phyloP scores from a whole-genome alignment of 495 filamentous ascomycete genomes.

The Trypethelium eluteriae region DNA sequence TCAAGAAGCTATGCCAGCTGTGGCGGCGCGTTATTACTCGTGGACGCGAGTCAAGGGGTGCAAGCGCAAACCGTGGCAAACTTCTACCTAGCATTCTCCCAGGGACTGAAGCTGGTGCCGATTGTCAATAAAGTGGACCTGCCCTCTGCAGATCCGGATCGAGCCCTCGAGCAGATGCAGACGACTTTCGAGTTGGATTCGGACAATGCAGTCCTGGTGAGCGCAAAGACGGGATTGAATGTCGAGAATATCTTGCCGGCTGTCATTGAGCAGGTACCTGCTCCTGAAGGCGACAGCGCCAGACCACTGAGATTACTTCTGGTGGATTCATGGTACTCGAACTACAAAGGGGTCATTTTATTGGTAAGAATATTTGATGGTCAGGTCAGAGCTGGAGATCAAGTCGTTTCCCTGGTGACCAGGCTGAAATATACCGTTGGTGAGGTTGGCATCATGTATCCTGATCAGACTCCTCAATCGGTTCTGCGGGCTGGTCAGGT shows the following conservation, averaged over 20 bases:
- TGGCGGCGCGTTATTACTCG: conserved; percentile 83
- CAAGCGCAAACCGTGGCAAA: conserved; percentile 96
- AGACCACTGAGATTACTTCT: conserved; percentile 76
- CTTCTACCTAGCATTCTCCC: conserved; percentile 93
- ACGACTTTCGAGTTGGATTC: conserved; percentile 82
- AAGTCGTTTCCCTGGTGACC: conserved; percentile 76
- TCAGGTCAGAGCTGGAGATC: conserved; percentile 70
- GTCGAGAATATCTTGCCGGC: conserved; percentile 71
- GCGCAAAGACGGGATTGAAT: conserved; percentile 87
- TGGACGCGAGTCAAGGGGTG: conserved; percentile 88
- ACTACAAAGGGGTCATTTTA: conserved; percentile 86
- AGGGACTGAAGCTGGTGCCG: conserved; percentile 77
- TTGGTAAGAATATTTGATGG: conserved; percentile 91
- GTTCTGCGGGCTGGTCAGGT: conserved; percentile 84
- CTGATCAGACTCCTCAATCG: conserved; percentile 72
- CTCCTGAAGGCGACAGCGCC: conserved; percentile 61
- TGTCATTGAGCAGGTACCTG: conserved; percentile 76
- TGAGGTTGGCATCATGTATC: conserved; percentile 95
- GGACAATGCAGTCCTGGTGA: conserved; percentile 71
- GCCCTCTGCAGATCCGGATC: conserved; percentile 71
- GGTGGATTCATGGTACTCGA: conserved; percentile 97
- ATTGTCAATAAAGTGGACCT: conserved; percentile 96
- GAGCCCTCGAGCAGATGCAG: conserved; percentile 78
- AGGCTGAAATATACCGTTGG: conserved; percentile 82
- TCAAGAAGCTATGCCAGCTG: conserved; percentile 91